Evolutionary conservation across 306 rosid species (phyloP).

Genomic region (Quercus robur): DNA sequence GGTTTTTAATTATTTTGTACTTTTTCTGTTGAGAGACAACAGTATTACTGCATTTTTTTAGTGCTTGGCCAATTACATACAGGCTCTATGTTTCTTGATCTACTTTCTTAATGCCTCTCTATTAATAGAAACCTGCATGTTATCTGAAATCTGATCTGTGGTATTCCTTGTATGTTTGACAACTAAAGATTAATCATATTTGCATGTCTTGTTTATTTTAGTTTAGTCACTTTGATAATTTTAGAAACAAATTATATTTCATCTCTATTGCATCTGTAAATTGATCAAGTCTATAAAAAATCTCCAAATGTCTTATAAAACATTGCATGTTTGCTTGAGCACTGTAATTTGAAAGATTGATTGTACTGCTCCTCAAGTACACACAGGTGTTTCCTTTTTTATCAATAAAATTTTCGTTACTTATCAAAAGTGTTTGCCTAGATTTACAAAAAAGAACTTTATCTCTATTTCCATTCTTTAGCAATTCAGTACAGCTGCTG

Average conservation of each 20-base stretch:
- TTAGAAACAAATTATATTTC: neutral
- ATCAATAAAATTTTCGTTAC: too few species aligned
- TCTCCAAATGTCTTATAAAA: neutral
- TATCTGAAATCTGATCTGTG: neutral
- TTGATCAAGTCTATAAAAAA: neutral
- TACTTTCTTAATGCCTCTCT: neutral
- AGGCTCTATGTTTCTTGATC: neutral
- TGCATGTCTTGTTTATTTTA: neutral
- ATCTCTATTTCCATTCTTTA: neutral
- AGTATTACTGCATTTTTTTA: neutral
- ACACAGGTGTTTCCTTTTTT: too few species aligned
- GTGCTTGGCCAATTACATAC: neutral
- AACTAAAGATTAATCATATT: neutral
- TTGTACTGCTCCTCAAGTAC: too few species aligned
- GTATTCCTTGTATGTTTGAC: neutral
- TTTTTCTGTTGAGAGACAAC: neutral
- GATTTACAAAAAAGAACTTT: neutral
- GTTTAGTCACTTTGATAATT: neutral
- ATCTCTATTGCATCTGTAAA: neutral
- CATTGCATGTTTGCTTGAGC: neutral
- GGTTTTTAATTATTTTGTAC: neutral
- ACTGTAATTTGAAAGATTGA: too few species aligned
- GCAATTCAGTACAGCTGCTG: neutral
- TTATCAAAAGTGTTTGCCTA: neutral
- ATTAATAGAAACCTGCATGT: neutral